Conservation (phyloP, 163 green algal genomes). For the Chlorella variabilis region DNA sequence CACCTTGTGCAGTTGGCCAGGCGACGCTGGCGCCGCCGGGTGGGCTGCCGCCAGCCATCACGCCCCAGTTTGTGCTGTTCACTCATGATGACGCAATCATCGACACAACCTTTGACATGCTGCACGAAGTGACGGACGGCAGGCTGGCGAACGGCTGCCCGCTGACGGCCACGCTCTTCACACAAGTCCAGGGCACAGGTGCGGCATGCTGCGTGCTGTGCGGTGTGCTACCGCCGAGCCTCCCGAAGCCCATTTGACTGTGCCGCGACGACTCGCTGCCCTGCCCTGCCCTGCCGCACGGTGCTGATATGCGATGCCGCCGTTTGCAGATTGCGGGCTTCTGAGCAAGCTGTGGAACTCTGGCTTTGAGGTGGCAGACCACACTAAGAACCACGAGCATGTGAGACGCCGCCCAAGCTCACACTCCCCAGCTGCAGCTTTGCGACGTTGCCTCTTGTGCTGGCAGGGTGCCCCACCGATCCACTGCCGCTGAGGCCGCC, state of each 20-base stretch:
- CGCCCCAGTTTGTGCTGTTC: slow-evolving; percentile 23
- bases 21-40: not conserved
- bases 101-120: not conserved
- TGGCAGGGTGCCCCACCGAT: no score
- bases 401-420: not conserved
- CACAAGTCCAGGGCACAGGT: not conserved
- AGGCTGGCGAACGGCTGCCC: not conserved
- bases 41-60: not conserved
- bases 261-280: no score
- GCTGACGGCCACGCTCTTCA: slow-evolving; percentile 9
- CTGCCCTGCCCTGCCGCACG: no score
- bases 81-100: slow-evolving; percentile 1
- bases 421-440: no score
- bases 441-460: no score
- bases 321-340: not conserved
- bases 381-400: not conserved
- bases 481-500: no score
- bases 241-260: no score
- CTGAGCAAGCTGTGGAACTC: not conserved
- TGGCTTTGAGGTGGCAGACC: not conserved
- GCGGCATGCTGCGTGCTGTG: not conserved
- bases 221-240: no score
- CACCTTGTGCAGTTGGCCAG: not conserved
- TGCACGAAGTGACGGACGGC: not conserved
- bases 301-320: no score